These are phyloP conservation scores for Penstemon newberryi DNA, from an alignment of 257 asterid genomes.

Conservation along the genomic window DNA sequence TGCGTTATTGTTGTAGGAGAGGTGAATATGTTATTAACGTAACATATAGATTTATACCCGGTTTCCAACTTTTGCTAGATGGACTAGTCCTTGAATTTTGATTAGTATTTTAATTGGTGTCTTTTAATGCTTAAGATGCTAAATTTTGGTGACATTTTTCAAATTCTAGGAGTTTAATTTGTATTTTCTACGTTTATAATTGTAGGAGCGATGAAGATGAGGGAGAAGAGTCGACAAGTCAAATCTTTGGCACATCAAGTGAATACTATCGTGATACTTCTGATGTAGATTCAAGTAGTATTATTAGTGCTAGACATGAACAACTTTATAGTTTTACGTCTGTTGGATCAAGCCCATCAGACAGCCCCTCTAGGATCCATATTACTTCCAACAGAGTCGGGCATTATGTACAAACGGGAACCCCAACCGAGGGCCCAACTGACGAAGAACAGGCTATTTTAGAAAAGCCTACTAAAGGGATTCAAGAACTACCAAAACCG, in stretches of 20 bases:
- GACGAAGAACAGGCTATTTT: conserved; percentile 59
- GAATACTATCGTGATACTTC: conserved; percentile 65
- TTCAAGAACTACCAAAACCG: conserved; percentile 41
- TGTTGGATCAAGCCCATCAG: conserved; percentile 76
- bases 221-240: conserved; percentile 60
- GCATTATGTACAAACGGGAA: conserved; percentile 60
- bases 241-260: conserved; percentile 51
- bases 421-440: conserved; percentile 41
- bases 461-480: conserved; percentile 53
- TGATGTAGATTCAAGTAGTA: conserved; percentile 75
- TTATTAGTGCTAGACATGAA: conserved; percentile 71
- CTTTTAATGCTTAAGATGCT: not conserved
- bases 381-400: conserved; percentile 53
- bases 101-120: not conserved
- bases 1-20: too few relatives aligned
- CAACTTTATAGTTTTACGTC: conserved; percentile 54
- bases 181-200: conserved; percentile 17
- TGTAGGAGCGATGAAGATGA: conserved; percentile 83
- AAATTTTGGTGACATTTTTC: not conserved
- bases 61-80: too few relatives aligned
- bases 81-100: not conserved
- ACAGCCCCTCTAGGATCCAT: conserved; percentile 77
- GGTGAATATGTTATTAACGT: too few relatives aligned
- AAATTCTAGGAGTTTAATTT: not conserved
- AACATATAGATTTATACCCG: too few relatives aligned